phyloP scores from a whole-genome alignment of 768 basidiomycete genomes.

The Fomitopsis pulvina region DNA sequence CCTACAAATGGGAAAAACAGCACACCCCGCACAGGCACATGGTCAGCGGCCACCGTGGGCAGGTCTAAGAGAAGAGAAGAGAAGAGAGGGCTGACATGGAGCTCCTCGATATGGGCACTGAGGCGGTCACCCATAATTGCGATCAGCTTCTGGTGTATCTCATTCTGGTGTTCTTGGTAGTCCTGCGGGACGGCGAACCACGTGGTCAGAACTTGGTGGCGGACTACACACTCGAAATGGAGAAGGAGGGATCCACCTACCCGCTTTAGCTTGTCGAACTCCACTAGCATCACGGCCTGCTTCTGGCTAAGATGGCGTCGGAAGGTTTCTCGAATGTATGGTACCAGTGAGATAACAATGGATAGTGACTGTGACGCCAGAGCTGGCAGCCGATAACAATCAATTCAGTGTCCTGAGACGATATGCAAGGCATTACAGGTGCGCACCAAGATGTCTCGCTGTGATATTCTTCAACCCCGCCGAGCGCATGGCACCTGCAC shows the following conservation, averaged over 20 bases:
- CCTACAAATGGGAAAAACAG: constrained; percentile 31
- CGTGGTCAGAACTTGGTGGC: neutral
- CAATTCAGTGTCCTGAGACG: neutral
- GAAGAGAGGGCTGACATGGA: constrained; percentile 48
- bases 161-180: constrained; percentile 98
- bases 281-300: constrained; percentile 94
- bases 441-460: constrained; percentile 88
- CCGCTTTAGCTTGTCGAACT: constrained; percentile 97
- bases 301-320: constrained; percentile 89
- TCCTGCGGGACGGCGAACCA: constrained; percentile 44
- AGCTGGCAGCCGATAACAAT: constrained; percentile 38
- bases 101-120: constrained; percentile 72
- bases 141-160: constrained; percentile 95
- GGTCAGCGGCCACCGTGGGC: neutral
- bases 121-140: constrained; percentile 98
- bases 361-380: constrained; percentile 95
- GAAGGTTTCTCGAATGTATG: constrained; percentile 93
- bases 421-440: neutral
- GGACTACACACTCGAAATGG: neutral
- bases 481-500: constrained; percentile 98
- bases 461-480: constrained; percentile 98
- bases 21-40: neutral
- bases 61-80: neutral
- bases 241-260: constrained; percentile 40
- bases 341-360: constrained; percentile 88